A percentile compares a stretch with the other conserved stretches of the same genome.
phyloP scores from a whole-genome alignment of 352 stramenopile genomes.

The Pythium scleroteichum region DNA sequence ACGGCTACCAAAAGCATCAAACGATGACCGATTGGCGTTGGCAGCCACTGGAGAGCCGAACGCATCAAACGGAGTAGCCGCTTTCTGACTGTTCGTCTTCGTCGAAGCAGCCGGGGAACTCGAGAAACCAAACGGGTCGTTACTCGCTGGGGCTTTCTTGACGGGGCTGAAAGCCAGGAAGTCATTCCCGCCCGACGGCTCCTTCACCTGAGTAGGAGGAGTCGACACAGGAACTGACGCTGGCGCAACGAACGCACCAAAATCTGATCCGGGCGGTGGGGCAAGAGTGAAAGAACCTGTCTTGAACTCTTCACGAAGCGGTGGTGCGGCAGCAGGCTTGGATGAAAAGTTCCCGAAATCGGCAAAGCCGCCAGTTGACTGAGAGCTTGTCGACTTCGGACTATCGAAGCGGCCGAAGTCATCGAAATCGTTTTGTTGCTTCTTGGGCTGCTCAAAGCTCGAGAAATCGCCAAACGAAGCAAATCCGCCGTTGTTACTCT shows the following conservation, averaged over 20 bases:
- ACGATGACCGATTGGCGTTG: conserved; percentile 26
- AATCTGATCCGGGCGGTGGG: conserved; percentile 51
- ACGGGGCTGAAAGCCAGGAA: conserved; percentile 68
- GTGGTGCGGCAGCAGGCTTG: conserved; percentile 30
- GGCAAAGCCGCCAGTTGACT: conserved; percentile 49
- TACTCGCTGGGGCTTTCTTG: conserved; percentile 30
- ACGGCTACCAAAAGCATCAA: conserved; percentile 32
- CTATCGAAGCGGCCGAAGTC: conserved; percentile 44
- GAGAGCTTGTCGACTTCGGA: conserved; percentile 16
- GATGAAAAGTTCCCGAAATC: conserved; percentile 40
- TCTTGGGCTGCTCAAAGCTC: conserved; percentile 52
- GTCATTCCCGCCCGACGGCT: conserved; percentile 39
- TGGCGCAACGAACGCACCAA: conserved; percentile 33
- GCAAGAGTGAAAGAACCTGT: conserved; percentile 68
- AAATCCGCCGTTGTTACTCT: conserved; percentile 42
- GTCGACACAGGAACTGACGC: conserved; percentile 13
- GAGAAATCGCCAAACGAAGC: conserved; percentile 78
- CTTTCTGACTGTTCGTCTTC: conserved; percentile 23
- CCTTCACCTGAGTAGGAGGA: conserved; percentile 13
- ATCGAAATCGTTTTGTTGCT: conserved; percentile 34
- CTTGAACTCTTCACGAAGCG: conserved; percentile 45
- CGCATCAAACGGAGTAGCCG: conserved; percentile 27
- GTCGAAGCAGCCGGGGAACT: conserved; percentile 17
- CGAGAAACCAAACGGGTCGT: conserved; percentile 63
- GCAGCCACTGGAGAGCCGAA: conserved; percentile 18